Evolutionary conservation across 1,139 yeast genomes (phyloP), one percentile per base, ranked within the genome.

Genomic region (Trichomonascaceae sp.): DNA sequence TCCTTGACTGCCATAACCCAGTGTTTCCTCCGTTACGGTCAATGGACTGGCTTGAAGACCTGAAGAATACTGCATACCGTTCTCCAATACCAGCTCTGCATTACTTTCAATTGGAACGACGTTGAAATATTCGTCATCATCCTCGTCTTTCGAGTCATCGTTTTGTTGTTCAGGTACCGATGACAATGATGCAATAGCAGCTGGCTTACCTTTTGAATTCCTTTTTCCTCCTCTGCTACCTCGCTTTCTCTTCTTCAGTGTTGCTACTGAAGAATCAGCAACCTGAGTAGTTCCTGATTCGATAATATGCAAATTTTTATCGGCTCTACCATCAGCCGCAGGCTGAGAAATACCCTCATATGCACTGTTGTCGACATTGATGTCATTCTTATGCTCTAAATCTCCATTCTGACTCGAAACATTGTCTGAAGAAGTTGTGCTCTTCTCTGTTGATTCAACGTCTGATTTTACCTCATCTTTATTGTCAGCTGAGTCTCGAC

Each of bases 1-100:
- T 32, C 99, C 99, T 65, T 93, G 96, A 1, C 97, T 89, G 1
- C 99, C 99, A 66, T 88, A 89, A 1, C 99, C 99, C 50, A 93
- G 72, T 22, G 90, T 79, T 47, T 80, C 82, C 60, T 87, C 87
- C 0, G 95, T 82, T 1, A 91, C 81, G 0, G 78, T 72, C 57
- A 89, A 70, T 53, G 82, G 83, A 54, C 80, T 82, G 57, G 57
- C 65, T 62, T 57, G 62, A 22, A 58, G 50, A 19, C 50, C 50
- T 8, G 50, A 36, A 8, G 50, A 39, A 10, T 24, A 32, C 15
- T 41, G 50, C n/a, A 27, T 44, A 19, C 50, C 50, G n/a, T 48
- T 48, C 39, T 48, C 50, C 19, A 48, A 38, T 20, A 48, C 43
- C 15, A 48, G 12, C 27, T 48, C 50, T 3, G 55, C 52, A 22